Evolutionary conservation across 306 rosid species (phyloP).

Genomic region (Rubus parviflorus): DNA sequence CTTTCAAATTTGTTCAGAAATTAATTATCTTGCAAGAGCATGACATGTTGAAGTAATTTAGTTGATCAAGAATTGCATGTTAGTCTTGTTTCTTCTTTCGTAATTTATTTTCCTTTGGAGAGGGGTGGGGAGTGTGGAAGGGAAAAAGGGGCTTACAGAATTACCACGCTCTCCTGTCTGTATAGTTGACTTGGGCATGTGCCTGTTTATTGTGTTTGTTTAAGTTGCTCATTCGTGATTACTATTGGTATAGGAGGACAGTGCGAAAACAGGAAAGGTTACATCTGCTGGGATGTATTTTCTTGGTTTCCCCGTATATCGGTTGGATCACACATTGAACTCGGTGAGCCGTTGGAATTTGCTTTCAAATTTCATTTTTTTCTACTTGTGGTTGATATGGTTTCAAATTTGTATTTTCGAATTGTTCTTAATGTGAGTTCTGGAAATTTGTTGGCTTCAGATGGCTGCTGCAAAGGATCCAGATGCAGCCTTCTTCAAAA

Average conservation of each 20-base stretch:
- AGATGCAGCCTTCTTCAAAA: slow-evolving; percentile 88
- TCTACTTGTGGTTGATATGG: not conserved
- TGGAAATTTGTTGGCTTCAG: slow-evolving; percentile 41
- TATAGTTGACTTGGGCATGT: not conserved
- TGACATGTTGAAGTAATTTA: not conserved
- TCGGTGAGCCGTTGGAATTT: slow-evolving; percentile 56
- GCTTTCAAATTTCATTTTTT: not conserved
- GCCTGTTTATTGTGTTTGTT: slow-evolving; percentile 26
- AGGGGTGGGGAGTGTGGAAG: not conserved
- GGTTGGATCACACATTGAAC: slow-evolving; percentile 74
- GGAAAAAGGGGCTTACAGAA: not conserved
- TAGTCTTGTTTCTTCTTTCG: slow-evolving; percentile 3
- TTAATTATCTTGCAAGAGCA: slow-evolving; percentile 5
- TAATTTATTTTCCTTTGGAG: not conserved
- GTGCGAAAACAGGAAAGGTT: slow-evolving; percentile 79
- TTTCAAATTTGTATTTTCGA: slow-evolving; percentile 13
- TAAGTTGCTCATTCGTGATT: slow-evolving; percentile 16
- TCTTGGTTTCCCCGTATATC: slow-evolving; percentile 97
- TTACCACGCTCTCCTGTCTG: not conserved
- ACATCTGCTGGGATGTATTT: slow-evolving; percentile 98
- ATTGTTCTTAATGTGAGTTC: slow-evolving; percentile 26
- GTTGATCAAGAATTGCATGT: not conserved
- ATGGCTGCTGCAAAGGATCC: slow-evolving; percentile 93
- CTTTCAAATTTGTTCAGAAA: not conserved
- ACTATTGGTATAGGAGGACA: slow-evolving; percentile 69